phyloP scores from a whole-genome alignment of 768 basidiomycete species.

The Cyclocybe cylindracea region DNA sequence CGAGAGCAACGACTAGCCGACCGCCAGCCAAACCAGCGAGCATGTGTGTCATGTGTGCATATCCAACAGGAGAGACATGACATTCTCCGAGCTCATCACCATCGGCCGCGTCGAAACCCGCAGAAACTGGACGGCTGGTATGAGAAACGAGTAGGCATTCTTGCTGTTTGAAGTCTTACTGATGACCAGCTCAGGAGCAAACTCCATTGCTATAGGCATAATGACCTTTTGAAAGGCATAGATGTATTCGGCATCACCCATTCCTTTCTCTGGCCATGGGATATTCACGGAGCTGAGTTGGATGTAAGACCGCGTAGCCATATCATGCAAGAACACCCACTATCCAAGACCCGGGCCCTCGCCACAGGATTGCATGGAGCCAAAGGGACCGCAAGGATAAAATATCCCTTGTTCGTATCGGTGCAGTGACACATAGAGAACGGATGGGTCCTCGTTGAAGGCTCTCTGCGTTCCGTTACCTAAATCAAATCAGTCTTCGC shows the following conservation, averaged over 20 bases:
- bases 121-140: slow-evolving; percentile 67
- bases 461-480: slow-evolving; percentile 98
- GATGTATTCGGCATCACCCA: slow-evolving; percentile 95
- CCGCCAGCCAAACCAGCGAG: slow-evolving; percentile 85
- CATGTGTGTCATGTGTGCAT: slow-evolving; percentile 99
- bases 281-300: slow-evolving; percentile 84
- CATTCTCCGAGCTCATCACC: slow-evolving; percentile 94
- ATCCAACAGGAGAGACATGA: slow-evolving; percentile 87
- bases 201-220: slow-evolving; percentile 97
- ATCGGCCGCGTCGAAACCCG: slow-evolving; percentile 95
- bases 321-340: slow-evolving; percentile 46
- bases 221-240: slow-evolving; percentile 95
- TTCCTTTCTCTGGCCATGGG: slow-evolving; percentile 87
- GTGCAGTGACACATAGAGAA: slow-evolving; percentile 94
- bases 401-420: slow-evolving; percentile 90
- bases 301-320: slow-evolving; percentile 8
- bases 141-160: neutral
- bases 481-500: slow-evolving; percentile 28
- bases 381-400: slow-evolving; percentile 93
- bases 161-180: slow-evolving; percentile 55
- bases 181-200: slow-evolving; percentile 93
- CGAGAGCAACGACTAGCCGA: slow-evolving; percentile 88
- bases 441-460: slow-evolving; percentile 89
- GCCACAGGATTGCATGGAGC: slow-evolving; percentile 83
- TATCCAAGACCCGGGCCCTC: slow-evolving; percentile 82